Base-by-base conservation (phyloP, 1,284 basidiomycete genomes). In the Lentinula novae-zelandiae region DNA sequence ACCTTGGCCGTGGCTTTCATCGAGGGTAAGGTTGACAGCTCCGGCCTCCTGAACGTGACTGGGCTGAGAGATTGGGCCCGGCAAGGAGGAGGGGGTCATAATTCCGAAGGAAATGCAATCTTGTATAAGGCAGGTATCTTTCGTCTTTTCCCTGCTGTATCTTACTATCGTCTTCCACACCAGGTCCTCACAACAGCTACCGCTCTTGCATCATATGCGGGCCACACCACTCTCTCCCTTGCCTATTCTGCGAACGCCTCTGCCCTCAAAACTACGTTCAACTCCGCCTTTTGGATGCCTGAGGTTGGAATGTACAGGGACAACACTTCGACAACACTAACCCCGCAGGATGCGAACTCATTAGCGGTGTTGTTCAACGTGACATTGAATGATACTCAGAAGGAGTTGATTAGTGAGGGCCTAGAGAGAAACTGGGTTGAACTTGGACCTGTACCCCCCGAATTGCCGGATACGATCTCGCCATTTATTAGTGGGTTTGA, bases 401-500 rank as follows among this genome's bases (percentile, higher is more conserved):
- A 69, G 10, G 66, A 63, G 27, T 62, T 65, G 2, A 67, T 82
- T 1, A 81, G 79, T 60, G 69, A 70, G 5, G 78, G 77, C 0
- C 59, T 82, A 22, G 66, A 69, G 66, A 69, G 69, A 62, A 78
- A 79, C 64, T 82, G 80, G 80, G 76, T 75, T 51, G 69, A 69
- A 0, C 53, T 79, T 3, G 80, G 80, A 0, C 69, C 78, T 1
- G 72, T 80, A 5, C 72, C 78, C 3, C 80, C 79, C 0, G 80
- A 82, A 64, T 67, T 81, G 7, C 77, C 78, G 0, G 78, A 78
- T 63, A 81, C 78, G 5, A 79, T 82, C 42, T 76, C 74, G 60
- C 80, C 80, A 1, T 82, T 81, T 58, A 80, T 81, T 10, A 69
- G 75, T 53, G 77, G 79, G 2, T 80, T 81, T 60, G 80, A 82